These are phyloP conservation scores for Arachis monticola DNA, from an alignment of 331 rosid genomes.

Conservation along the genomic window DNA sequence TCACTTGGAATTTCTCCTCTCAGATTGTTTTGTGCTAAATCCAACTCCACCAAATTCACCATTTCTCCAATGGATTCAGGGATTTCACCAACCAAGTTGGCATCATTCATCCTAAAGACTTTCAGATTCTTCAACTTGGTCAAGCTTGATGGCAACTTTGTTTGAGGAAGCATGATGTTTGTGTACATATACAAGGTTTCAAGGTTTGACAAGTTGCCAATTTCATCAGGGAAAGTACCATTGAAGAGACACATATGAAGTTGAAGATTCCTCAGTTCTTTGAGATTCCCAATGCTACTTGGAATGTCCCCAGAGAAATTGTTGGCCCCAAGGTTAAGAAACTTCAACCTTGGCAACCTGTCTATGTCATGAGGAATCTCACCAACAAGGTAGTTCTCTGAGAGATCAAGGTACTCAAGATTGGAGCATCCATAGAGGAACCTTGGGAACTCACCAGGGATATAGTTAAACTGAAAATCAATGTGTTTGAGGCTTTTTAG, in stretches of 20 bases:
- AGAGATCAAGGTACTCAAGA: conserved; percentile 57
- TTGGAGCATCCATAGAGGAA: conserved; percentile 63
- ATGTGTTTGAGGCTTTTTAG: conserved; percentile 67
- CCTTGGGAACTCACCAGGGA: conserved; percentile 64
- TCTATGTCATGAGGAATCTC: conserved; percentile 61
- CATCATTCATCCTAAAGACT: conserved; percentile 30
- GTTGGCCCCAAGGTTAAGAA: conserved; percentile 55
- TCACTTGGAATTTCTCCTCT: conserved; percentile 56
- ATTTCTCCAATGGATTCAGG: conserved; percentile 56
- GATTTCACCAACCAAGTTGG: conserved; percentile 60
- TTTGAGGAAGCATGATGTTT: conserved; percentile 34
- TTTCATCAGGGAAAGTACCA: conserved; percentile 64
- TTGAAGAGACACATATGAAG: conserved; percentile 37
- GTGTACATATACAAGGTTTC: conserved; percentile 44
- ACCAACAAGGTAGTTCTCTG: conserved; percentile 61
- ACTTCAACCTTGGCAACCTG: conserved; percentile 44
- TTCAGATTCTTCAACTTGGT: conserved; percentile 62
- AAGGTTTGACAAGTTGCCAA: conserved; percentile 69
- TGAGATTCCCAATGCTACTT: conserved; percentile 49
- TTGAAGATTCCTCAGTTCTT: conserved; percentile 48
- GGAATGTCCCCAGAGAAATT: conserved; percentile 71
- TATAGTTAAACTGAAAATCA: conserved; percentile 45
- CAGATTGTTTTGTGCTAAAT: conserved; percentile 44
- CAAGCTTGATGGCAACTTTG: conserved; percentile 52
- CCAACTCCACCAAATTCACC: conserved; percentile 56